Conservation (phyloP, 2,329 filamentous ascomycete genomes). For the Pyrenophora teres region DNA sequence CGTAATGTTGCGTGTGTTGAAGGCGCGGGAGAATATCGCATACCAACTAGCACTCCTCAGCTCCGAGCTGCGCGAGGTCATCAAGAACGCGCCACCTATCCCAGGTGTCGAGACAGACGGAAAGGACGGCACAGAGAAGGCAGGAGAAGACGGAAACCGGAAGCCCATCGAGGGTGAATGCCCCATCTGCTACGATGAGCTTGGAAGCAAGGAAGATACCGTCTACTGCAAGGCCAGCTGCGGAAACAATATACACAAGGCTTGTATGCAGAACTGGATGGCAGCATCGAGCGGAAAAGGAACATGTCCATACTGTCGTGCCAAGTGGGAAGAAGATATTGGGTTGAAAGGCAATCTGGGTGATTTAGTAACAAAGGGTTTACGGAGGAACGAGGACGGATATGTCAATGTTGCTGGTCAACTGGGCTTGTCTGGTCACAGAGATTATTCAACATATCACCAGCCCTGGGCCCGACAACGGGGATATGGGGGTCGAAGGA, state of each 20-base stretch:
- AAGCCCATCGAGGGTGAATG: slow-evolving; percentile 67
- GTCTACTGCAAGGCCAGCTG: slow-evolving; percentile 64
- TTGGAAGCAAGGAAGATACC: slow-evolving; percentile 40
- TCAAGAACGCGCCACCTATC: slow-evolving; percentile 58
- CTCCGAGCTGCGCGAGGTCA: slow-evolving; percentile 62
- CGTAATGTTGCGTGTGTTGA: slow-evolving; percentile 63
- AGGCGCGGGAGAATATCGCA: slow-evolving; percentile 59
- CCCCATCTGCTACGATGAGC: slow-evolving; percentile 59
- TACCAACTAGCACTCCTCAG: slow-evolving; percentile 66
- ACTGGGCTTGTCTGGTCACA: slow-evolving; percentile 60
- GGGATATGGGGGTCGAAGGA: slow-evolving; percentile 4
- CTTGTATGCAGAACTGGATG: slow-evolving; percentile 62
- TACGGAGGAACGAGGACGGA: slow-evolving; percentile 55
- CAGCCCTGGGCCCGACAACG: slow-evolving; percentile 30
- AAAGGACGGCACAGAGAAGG: slow-evolving; percentile 30
- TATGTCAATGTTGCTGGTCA: slow-evolving; percentile 67
- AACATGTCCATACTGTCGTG: slow-evolving; percentile 67
- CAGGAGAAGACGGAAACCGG: slow-evolving; percentile 52
- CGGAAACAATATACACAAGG: slow-evolving; percentile 66
- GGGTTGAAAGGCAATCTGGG: slow-evolving; percentile 48
- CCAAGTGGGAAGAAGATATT: slow-evolving; percentile 56
- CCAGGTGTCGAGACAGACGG: slow-evolving; percentile 46
- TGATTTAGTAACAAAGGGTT: slow-evolving; percentile 52
- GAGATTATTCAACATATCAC: slow-evolving; percentile 46
- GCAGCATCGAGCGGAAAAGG: slow-evolving; percentile 43